Evolutionary conservation across 371 early-diverging fungal genomes (phyloP).

Genomic region (Dichotomocladium elegans): DNA sequence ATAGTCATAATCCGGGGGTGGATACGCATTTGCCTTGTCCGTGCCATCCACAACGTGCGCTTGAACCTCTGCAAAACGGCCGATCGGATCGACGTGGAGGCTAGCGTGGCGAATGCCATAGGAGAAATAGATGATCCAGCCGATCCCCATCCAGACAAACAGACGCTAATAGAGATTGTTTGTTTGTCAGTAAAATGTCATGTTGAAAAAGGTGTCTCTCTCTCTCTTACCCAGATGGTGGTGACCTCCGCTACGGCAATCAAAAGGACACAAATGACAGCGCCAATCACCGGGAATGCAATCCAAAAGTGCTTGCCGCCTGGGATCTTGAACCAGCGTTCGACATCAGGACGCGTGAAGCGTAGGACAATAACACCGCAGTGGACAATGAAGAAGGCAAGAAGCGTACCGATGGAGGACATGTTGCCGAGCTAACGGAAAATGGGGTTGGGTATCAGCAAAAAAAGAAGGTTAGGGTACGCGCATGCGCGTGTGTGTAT

Average conservation of each 20-base stretch:
- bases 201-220: no score
- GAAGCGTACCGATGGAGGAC: constrained; percentile 82
- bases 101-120: constrained; percentile 67
- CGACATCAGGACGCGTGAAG: constrained; percentile 66
- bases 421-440: constrained; percentile 84
- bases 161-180: constrained; percentile 18
- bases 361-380: constrained; percentile 75
- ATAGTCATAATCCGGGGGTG: constrained; percentile 9
- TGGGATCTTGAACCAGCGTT: constrained; percentile 78
- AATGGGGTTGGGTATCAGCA: no score
- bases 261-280: constrained; percentile 53
- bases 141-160: constrained; percentile 69
- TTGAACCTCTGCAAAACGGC: constrained; percentile 23
- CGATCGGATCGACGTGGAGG: constrained; percentile 36
- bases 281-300: constrained; percentile 62
- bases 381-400: constrained; percentile 84
- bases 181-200: background rate
- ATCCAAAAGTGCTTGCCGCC: constrained; percentile 49
- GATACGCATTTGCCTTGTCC: constrained; percentile 3
- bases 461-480: no score
- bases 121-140: constrained; percentile 63
- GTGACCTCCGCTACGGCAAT: constrained; percentile 60
- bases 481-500: no score
- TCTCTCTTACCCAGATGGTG: constrained; percentile 42
- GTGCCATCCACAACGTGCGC: background rate